Conservation (phyloP, 1,284 basidiomycete genomes). For the Ustilago vetiveriae region DNA sequence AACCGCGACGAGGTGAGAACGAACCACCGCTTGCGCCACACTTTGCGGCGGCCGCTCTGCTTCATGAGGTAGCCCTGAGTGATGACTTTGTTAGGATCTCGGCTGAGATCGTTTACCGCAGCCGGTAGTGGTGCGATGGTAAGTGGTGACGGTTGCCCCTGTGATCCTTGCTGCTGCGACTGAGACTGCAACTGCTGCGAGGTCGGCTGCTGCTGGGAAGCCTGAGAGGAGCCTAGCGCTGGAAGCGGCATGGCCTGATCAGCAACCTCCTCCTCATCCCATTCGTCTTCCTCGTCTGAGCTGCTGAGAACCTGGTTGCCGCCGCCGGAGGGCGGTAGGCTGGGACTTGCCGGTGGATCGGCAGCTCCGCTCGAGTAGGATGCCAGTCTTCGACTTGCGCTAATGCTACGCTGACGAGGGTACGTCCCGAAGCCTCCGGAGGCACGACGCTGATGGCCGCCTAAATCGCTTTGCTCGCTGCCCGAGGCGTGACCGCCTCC, state of each 20-base stretch:
- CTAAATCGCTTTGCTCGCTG: conserved; percentile 41
- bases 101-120: conserved; percentile 33
- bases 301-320: conserved; percentile 44
- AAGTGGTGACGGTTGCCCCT: conserved; percentile 8
- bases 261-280: conserved; percentile 59
- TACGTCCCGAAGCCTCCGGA: conserved; percentile 36
- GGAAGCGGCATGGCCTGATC: conserved; percentile 62
- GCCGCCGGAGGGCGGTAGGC: conserved; percentile 13
- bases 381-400: conserved; percentile 29
- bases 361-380: conserved; percentile 22
- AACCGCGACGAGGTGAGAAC: conserved; percentile 66
- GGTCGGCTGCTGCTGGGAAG: conserved; percentile 11
- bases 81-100: conserved; percentile 61
- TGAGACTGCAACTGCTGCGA: conserved; percentile 4
- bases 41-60: conserved; percentile 88
- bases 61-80: conserved; percentile 91
- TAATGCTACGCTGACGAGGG: conserved; percentile 37
- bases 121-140: conserved; percentile 19
- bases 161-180: conserved; percentile 16
- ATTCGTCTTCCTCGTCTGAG: conserved; percentile 59
- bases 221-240: conserved; percentile 20
- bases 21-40: conserved; percentile 83
- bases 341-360: conserved; percentile 32
- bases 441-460: conserved; percentile 35
- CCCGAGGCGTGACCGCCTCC: conserved; percentile 40